Evolutionary conservation across 768 basidiomycete genomes (phyloP).

Genomic region (Filobasidium wieringae): DNA sequence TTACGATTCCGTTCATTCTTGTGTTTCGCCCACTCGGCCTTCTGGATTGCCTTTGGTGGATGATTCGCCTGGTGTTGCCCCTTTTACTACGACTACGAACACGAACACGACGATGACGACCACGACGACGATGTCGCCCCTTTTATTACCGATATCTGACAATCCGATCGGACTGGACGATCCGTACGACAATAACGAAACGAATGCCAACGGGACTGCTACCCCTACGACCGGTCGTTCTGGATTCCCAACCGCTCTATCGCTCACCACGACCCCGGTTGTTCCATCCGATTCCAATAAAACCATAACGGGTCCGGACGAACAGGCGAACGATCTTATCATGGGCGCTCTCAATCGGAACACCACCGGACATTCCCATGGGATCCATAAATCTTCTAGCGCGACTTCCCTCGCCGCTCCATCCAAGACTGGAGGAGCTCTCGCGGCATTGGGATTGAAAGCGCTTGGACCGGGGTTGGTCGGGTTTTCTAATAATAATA

Average conservation of each 20-base stretch:
- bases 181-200: too few species aligned
- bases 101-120: too few species aligned
- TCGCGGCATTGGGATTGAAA: slow-evolving; percentile 40
- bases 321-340: slow-evolving; percentile 45
- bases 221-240: too few species aligned
- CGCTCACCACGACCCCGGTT: neutral
- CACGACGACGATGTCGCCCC: too few species aligned
- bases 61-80: neutral
- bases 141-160: too few species aligned
- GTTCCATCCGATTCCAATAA: slow-evolving; percentile 31
- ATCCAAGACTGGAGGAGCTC: slow-evolving; percentile 17
- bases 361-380: slow-evolving; percentile 19
- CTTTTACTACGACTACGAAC: neutral
- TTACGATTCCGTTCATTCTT: neutral
- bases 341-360: slow-evolving; percentile 48
- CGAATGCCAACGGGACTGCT: too few species aligned
- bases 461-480: slow-evolving; percentile 9
- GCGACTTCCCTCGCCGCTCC: slow-evolving; percentile 3
- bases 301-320: too few species aligned
- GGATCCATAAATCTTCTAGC: slow-evolving; percentile 15
- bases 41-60: too few species aligned
- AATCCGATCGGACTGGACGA: too few species aligned
- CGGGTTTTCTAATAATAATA: neutral
- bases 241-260: slow-evolving; percentile 7
- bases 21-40: neutral